Evolutionary conservation across 441 rosid species (phyloP), one percentile per base, ranked within the genome.

Genomic region (Mallotus japonicus): DNA sequence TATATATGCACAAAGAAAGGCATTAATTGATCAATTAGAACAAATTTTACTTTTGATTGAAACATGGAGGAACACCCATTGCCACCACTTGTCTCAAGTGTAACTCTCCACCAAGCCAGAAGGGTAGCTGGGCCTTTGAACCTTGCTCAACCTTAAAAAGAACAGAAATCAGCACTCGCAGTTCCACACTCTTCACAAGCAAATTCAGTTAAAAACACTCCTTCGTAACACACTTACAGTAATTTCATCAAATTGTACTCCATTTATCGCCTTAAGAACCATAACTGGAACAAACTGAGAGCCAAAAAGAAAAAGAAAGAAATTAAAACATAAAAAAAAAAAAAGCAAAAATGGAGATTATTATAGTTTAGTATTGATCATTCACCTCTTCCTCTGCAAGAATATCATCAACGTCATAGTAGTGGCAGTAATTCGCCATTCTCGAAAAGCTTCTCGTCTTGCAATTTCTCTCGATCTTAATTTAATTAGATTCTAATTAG

Each of bases 51-150:
- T 87, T 88, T 64, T 87, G 90, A 72, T 87, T 87, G 76, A 90
- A 94, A 84, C 92, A 94, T 15, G 87, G 74, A 19, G 97, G 98
- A 69, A 85, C 86, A 69, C 77, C 80, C 32, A 88, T 81, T 24
- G 92, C 75, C 22, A 81, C 85, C 65, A 90, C 92, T 83, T 95
- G 88, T 73, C 97, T 86, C 81, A 83, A 70, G 77, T 86, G 77
- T 70, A 95, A 79, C 77, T 88, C 97, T 12, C 80, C 85, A 65
- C 92, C 89, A 77, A 92, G 96, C 97, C 98, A 92, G 73, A 95
- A 87, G 16, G 97, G 95, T 24, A 95, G 73, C 88, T 91, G 97
- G 0, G 86, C 76, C 79, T 87, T 92, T 11, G 97, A 86, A 7
- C 96, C 97, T 85, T 86, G 90, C 57, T 91, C 96, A 65, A 82